Conservation (phyloP, 495 filamentous ascomycete species). For the Aspergillus heteromorphus region DNA sequence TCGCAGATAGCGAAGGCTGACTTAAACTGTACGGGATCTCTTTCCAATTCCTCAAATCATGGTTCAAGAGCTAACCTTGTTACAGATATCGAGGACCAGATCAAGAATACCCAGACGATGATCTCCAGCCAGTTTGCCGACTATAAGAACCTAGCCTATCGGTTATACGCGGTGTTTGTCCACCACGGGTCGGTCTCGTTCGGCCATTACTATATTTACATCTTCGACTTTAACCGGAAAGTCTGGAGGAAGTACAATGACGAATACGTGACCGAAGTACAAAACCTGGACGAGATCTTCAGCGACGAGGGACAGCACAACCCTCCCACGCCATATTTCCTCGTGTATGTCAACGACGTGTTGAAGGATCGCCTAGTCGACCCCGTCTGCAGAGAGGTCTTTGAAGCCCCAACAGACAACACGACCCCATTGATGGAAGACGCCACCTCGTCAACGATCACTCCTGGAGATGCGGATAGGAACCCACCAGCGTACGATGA, state of each 20-base stretch:
- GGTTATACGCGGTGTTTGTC: slow-evolving; percentile 88
- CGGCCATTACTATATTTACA: slow-evolving; percentile 97
- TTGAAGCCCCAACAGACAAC: slow-evolving; percentile 18
- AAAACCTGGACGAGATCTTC: slow-evolving; percentile 59
- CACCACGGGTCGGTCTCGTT: slow-evolving; percentile 67
- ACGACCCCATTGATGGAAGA: slow-evolving; percentile 18
- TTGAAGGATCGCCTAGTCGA: slow-evolving; percentile 58
- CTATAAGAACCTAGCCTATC: slow-evolving; percentile 58
- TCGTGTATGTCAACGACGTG: slow-evolving; percentile 72
- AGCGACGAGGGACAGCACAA: slow-evolving; percentile 52
- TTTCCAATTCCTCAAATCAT: not conserved
- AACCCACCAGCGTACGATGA: slow-evolving; percentile 30
- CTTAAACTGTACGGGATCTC: slow-evolving; percentile 28
- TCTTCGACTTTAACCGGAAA: slow-evolving; percentile 74
- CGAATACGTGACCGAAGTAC: slow-evolving; percentile 66
- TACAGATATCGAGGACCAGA: slow-evolving; percentile 42
- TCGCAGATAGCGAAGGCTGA: slow-evolving; percentile 30
- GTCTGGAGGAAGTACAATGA: slow-evolving; percentile 97
- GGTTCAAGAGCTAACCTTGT: slow-evolving; percentile 7
- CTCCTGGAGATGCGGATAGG: slow-evolving; percentile 22
- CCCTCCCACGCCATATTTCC: slow-evolving; percentile 76
- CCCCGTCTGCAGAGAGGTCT: slow-evolving; percentile 47
- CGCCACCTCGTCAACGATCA: slow-evolving; percentile 4
- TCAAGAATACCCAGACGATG: slow-evolving; percentile 43
- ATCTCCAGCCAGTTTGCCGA: slow-evolving; percentile 60